A percentile compares a stretch with the other conserved stretches of the same genome.
phyloP scores from a whole-genome alignment of 306 rosid species.

The Myrica gale region DNA sequence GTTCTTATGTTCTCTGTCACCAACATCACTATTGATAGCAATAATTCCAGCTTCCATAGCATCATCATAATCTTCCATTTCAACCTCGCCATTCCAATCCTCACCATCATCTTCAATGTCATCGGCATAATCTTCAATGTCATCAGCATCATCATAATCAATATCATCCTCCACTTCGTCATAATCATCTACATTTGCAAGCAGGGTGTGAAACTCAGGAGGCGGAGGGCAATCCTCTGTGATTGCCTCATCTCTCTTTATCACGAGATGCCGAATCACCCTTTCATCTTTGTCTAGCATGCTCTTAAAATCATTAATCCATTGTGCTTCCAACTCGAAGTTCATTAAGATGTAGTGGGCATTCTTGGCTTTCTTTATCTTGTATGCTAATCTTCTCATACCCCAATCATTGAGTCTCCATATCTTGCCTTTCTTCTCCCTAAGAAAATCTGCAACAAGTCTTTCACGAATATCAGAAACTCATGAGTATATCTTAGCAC shows the following conservation, averaged over 20 bases:
- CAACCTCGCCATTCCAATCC: slow-evolving; percentile 38
- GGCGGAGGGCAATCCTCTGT: slow-evolving; percentile 96
- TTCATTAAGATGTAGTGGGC: slow-evolving; percentile 86
- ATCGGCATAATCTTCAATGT: slow-evolving; percentile 27
- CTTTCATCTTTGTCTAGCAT: slow-evolving; percentile 86
- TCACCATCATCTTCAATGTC: slow-evolving; percentile 22
- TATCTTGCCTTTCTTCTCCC: slow-evolving; percentile 84
- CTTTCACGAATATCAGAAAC: slow-evolving; percentile 21
- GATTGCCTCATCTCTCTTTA: slow-evolving; percentile 77
- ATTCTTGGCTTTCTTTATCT: slow-evolving; percentile 67
- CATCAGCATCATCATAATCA: slow-evolving; percentile 35
- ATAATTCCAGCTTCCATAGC: slow-evolving; percentile 33
- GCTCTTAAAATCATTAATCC: slow-evolving; percentile 81
- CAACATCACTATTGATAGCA: slow-evolving; percentile 28
- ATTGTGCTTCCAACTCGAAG: slow-evolving; percentile 78
- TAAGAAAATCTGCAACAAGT: slow-evolving; percentile 60
- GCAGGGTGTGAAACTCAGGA: slow-evolving; percentile 53
- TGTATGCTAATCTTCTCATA: slow-evolving; percentile 80
- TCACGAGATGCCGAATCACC: slow-evolving; percentile 78
- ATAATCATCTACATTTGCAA: slow-evolving; percentile 40
- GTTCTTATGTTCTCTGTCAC: slow-evolving; percentile 21
- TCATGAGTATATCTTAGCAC: background rate
- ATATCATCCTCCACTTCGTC: slow-evolving; percentile 44
- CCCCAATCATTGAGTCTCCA: slow-evolving; percentile 96
- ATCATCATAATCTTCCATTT: slow-evolving; percentile 33